Base-by-base conservation (phyloP, 139 green algal genomes). In the Haematococcus sp. region DNA sequence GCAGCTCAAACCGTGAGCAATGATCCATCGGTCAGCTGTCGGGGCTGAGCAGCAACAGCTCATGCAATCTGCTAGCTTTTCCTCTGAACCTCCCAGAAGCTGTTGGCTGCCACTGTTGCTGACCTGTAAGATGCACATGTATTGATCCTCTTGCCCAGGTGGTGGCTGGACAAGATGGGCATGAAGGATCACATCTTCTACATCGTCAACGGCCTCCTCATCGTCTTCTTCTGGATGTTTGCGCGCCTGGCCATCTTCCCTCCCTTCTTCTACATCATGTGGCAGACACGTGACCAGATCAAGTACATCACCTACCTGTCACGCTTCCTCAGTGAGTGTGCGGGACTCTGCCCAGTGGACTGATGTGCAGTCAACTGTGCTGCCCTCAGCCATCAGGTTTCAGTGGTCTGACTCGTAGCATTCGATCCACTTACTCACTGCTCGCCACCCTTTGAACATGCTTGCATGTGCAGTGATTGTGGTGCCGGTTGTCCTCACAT, bases 241-340 rank as follows among this genome's bases (percentile, higher is more conserved):
- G 70, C 66, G 0, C 71, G 80, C 46, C 60, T 85, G 13, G 44
- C 44, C 40, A 59, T 75, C 34, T 85, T 85, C 74, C 56, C 58
- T 54, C 79, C 79, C 33, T 85, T 81, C 63, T 85, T 85, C 65
- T 46, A 27, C 16, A 58, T 67, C 23, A 17, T 81, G 3, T 85
- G 74, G 74, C 27, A 63, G 22, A 19, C 54, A 3, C 31, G 79
- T 2, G 64, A 70, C 2, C 28, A 70, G 32, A 65, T 85, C 23
- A 20, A 19, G 55, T 33, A 68, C n/a, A 35, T 84, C n/a, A 63
- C 65, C n/a, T 43, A 33, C 16, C 23, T 78, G 7, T 63, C 59
- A 22, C 40, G 28, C 19, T 40, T 58, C 58, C 66, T 83, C 23
- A 25, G 76, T 83, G 46, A 63, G 77, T 82, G 54, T 23, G 22